phyloP scores from a whole-genome alignment of 768 basidiomycete species.

The Suillus plorans region DNA sequence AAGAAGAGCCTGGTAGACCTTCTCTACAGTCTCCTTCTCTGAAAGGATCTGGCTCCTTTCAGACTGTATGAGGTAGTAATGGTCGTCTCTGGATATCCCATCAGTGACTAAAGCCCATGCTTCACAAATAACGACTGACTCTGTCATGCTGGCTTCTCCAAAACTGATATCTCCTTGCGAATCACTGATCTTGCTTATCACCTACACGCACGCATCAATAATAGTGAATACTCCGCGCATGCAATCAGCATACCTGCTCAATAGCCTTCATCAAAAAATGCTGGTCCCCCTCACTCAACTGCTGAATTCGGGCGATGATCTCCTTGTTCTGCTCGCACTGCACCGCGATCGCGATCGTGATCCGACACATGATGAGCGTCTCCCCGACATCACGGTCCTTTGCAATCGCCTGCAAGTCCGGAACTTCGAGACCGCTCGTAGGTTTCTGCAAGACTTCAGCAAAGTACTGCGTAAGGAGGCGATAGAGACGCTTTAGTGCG shows the following conservation, averaged over 20 bases:
- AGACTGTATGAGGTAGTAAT: slow-evolving; percentile 83
- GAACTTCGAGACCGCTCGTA: slow-evolving; percentile 76
- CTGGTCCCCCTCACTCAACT: slow-evolving; percentile 79
- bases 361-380: slow-evolving; percentile 72
- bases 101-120: slow-evolving; percentile 11
- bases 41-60: slow-evolving; percentile 73
- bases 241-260: slow-evolving; percentile 63
- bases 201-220: slow-evolving; percentile 38
- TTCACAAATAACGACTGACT: slow-evolving; percentile 48
- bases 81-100: slow-evolving; percentile 66
- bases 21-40: slow-evolving; percentile 87
- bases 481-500: slow-evolving; percentile 79
- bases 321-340: slow-evolving; percentile 88
- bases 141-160: slow-evolving; percentile 71
- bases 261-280: slow-evolving; percentile 92
- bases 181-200: slow-evolving; percentile 72
- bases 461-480: slow-evolving; percentile 87
- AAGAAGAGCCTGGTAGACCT: slow-evolving; percentile 71
- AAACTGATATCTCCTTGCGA: slow-evolving; percentile 45
- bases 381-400: slow-evolving; percentile 68
- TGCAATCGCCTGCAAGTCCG: slow-evolving; percentile 83
- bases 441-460: slow-evolving; percentile 81
- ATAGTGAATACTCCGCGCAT: not conserved
- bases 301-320: slow-evolving; percentile 88
- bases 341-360: slow-evolving; percentile 83